Conservation (phyloP, 1,284 basidiomycete genomes). For the Tylopilus sp. region DNA sequence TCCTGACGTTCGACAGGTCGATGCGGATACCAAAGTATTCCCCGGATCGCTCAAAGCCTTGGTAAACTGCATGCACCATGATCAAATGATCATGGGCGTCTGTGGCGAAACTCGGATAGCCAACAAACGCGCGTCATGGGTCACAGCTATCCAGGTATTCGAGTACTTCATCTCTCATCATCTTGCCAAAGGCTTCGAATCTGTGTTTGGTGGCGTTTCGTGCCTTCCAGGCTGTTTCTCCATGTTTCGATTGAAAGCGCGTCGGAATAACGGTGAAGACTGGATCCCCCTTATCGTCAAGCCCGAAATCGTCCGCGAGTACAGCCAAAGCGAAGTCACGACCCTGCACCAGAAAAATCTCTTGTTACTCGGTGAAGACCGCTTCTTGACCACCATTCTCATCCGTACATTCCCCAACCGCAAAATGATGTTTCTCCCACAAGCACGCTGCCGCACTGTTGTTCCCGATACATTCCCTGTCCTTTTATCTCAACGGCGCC, state of each 20-base stretch:
- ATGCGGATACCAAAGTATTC: slow-evolving; percentile 95
- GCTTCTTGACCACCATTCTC: slow-evolving; percentile 94
- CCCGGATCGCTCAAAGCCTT: slow-evolving; percentile 83
- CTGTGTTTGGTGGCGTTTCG: slow-evolving; percentile 98
- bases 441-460: slow-evolving; percentile 92
- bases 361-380: slow-evolving; percentile 95
- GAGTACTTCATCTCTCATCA: slow-evolving; percentile 99
- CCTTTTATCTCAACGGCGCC: slow-evolving; percentile 92
- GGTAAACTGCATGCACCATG: slow-evolving; percentile 98
- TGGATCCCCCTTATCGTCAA: slow-evolving; percentile 98
- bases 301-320: slow-evolving; percentile 96
- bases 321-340: slow-evolving; percentile 90
- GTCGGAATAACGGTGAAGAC: slow-evolving; percentile 84
- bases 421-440: slow-evolving; percentile 99
- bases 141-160: slow-evolving; percentile 97
- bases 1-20: slow-evolving; percentile 62
- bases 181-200: slow-evolving; percentile 97
- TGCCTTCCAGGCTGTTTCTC: slow-evolving; percentile 99
- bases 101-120: slow-evolving; percentile 99
- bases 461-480: slow-evolving; percentile 95
- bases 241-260: slow-evolving; percentile 97
- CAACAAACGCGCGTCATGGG: slow-evolving; percentile 98
- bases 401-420: slow-evolving; percentile 96
- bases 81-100: slow-evolving; percentile 98
- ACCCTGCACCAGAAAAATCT: slow-evolving; percentile 99